These are phyloP conservation scores for Cyphellophora attinorum DNA, from an alignment of 2,329 filamentous ascomycete genomes.

Conservation along the genomic window DNA sequence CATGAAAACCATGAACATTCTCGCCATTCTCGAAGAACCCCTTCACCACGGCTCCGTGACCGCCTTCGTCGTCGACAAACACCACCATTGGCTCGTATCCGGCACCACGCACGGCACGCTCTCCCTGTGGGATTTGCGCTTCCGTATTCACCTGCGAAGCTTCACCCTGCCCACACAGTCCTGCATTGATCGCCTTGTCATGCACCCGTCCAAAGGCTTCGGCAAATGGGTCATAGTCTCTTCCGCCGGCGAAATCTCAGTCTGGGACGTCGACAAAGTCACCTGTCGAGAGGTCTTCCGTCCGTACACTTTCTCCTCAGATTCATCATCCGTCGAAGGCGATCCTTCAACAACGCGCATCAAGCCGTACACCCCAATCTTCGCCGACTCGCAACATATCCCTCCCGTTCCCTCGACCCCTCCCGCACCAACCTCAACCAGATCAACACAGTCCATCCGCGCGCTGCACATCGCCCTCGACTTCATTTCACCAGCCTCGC, in stretches of 20 bases:
- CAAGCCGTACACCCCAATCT: conserved; percentile 13
- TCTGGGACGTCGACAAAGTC: conserved; percentile 90
- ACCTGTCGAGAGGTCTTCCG: conserved; percentile 84
- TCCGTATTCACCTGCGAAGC: conserved; percentile 73
- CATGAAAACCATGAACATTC: conserved; percentile 70
- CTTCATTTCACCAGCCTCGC: background rate
- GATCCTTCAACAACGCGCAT: conserved; percentile 39
- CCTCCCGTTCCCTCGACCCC: background rate
- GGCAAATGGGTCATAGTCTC: conserved; percentile 82
- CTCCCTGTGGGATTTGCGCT: conserved; percentile 94
- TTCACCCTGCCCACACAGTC: conserved; percentile 82
- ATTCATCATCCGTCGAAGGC: conserved; percentile 82
- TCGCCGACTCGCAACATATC: too few relatives aligned
- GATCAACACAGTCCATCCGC: background rate
- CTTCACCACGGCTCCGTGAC: conserved; percentile 86
- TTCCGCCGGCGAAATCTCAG: conserved; percentile 82
- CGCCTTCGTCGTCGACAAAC: conserved; percentile 79
- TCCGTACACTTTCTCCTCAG: conserved; percentile 52
- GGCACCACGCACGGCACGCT: conserved; percentile 90
- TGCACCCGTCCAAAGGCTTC: conserved; percentile 70
- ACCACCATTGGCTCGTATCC: conserved; percentile 80
- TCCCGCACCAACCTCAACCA: background rate
- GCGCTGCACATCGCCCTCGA: conserved; percentile 6
- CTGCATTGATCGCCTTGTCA: conserved; percentile 49
- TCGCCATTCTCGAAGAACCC: conserved; percentile 77